A percentile compares a stretch with the other conserved stretches of the same genome.
These are phyloP conservation scores for Candida cerambycidarum DNA, from an alignment of 805 yeast species.

Conservation along the genomic window DNA sequence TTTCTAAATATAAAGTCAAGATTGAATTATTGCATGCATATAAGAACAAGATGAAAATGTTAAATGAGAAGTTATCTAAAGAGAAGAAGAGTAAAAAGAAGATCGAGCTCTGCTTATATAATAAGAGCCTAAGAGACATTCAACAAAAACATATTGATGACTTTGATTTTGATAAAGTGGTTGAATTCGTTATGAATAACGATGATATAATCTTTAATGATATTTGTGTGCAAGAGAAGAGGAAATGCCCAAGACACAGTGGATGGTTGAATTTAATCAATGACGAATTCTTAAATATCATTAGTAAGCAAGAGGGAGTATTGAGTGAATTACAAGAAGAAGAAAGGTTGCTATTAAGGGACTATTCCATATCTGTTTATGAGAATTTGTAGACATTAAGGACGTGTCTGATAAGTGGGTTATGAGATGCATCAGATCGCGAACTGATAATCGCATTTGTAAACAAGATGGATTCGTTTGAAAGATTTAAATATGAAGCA, in stretches of 20 bases:
- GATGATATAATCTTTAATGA: conserved; percentile 2
- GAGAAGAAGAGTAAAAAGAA: conserved; percentile 12
- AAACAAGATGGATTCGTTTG: conserved; percentile 15
- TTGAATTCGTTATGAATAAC: conserved; percentile 1
- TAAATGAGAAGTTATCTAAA: conserved; percentile 35
- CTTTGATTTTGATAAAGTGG: conserved; percentile 7
- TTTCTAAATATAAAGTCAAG: conserved; percentile 17
- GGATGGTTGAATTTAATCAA: conserved; percentile 46
- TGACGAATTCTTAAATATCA: conserved; percentile 30
- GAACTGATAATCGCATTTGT: conserved; percentile 1
- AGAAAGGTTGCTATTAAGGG: conserved; percentile 30
- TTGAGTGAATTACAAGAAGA: conserved; percentile 33
- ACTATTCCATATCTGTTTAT: conserved; percentile 34
- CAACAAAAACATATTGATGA: neutral
- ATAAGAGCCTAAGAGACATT: conserved; percentile 11
- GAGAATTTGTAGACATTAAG: conserved; percentile 11
- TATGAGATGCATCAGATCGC: neutral
- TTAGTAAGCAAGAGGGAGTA: conserved; percentile 4
- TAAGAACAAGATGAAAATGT: conserved; percentile 35
- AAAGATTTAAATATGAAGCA: conserved; percentile 10
- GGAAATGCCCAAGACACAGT: conserved; percentile 55
- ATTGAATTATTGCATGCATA: conserved; percentile 25
- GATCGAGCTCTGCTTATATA: conserved; percentile 14
- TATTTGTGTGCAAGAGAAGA: conserved; percentile 52
- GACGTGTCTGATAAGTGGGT: neutral